Evolutionary conservation across 2,329 filamentous ascomycete genomes (phyloP).

Genomic region (Alternaria sp.): DNA sequence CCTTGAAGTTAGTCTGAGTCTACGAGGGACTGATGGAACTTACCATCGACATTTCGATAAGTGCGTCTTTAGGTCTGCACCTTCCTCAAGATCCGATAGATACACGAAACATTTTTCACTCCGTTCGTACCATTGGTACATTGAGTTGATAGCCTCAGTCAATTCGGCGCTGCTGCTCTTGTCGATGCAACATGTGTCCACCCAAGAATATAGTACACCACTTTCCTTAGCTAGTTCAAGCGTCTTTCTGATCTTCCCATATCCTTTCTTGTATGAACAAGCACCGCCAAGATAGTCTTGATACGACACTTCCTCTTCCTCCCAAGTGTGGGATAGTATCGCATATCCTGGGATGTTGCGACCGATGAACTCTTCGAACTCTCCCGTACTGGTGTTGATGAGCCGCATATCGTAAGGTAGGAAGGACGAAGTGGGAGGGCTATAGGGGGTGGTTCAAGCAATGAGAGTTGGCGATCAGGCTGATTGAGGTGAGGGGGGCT

Average conservation of each 20-base stretch:
- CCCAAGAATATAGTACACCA: not conserved
- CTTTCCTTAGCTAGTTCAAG: not conserved
- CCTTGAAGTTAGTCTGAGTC: too few relatives aligned
- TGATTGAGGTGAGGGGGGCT: not conserved
- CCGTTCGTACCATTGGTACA: slow-evolving; percentile 20
- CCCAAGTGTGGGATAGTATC: not conserved
- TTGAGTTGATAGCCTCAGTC: slow-evolving; percentile 20
- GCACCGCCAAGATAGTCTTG: not conserved
- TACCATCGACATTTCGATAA: too few relatives aligned
- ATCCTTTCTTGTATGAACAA: not conserved
- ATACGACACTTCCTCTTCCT: not conserved
- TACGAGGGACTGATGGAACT: too few relatives aligned
- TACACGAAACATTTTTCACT: slow-evolving; percentile 14
- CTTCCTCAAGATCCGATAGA: fast-evolving
- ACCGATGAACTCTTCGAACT: slow-evolving; percentile 3
- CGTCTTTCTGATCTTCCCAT: not conserved
- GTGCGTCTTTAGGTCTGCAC: fast-evolving
- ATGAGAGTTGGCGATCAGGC: not conserved
- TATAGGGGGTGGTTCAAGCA: too few relatives aligned
- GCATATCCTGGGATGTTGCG: not conserved
- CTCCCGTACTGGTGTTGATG: not conserved
- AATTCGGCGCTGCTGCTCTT: slow-evolving; percentile 13
- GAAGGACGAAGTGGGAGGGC: too few relatives aligned
- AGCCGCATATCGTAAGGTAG: not conserved
- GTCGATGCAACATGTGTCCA: not conserved